These are phyloP conservation scores for Coniochaeta ligniaria DNA, from an alignment of 2,329 filamentous ascomycete species.

Conservation along the genomic window DNA sequence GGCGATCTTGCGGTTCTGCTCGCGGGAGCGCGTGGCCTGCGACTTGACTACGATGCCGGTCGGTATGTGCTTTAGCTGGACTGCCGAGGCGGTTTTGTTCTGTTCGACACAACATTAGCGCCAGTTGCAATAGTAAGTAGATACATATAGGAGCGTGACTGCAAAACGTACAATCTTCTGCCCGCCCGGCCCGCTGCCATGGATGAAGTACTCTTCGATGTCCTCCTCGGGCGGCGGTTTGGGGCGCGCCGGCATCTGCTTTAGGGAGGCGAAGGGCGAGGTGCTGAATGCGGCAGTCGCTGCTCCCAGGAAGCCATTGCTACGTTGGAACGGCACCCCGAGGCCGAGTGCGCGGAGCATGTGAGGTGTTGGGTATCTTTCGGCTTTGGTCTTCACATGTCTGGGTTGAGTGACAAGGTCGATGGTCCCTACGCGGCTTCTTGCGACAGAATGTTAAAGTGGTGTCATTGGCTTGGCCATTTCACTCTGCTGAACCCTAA, in stretches of 20 bases:
- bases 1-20: slow-evolving; percentile 82
- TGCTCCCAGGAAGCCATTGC: neutral
- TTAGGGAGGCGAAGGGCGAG: slow-evolving; percentile 26
- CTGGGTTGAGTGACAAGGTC: neutral
- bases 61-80: slow-evolving; percentile 84
- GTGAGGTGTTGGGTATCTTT: neutral
- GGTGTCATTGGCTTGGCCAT: too few species aligned
- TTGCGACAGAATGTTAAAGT: too few species aligned
- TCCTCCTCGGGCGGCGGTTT: slow-evolving; percentile 67
- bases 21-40: slow-evolving; percentile 80
- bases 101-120: slow-evolving; percentile 18
- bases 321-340: neutral
- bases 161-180: slow-evolving; percentile 74
- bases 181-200: slow-evolving; percentile 85
- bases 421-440: too few species aligned
- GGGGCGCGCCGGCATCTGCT: slow-evolving; percentile 69
- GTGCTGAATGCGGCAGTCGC: slow-evolving; percentile 20
- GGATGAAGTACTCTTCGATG: slow-evolving; percentile 78
- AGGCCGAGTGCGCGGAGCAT: neutral
- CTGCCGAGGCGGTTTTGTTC: slow-evolving; percentile 96
- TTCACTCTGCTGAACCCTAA: too few species aligned
- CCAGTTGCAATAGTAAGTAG: too few species aligned
- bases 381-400: neutral
- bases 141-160: too few species aligned
- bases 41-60: slow-evolving; percentile 92